Evolutionary conservation across 257 asterid species (phyloP), one percentile per base, ranked within the genome.

Genomic region (Verbascum thapsus): DNA sequence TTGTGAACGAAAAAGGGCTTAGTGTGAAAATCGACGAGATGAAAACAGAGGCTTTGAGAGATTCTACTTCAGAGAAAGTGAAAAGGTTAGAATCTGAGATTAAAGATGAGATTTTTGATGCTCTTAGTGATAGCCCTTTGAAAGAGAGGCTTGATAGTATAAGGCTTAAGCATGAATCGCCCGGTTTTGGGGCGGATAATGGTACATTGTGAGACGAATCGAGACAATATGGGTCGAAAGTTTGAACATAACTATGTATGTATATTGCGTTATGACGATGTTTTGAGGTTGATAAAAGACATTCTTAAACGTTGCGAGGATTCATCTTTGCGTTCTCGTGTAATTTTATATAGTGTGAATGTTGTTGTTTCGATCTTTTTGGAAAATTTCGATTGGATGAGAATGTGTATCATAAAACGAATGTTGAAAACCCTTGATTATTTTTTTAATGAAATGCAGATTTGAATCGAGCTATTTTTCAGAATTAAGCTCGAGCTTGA

Each of bases 31-130:
- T 75, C 11, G 75, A 81, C 35, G 84, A 75, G 68, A 8, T 73
- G 68, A 75, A 61, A 60, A 72, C 63, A 40, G 82, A 75, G 55
- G 73, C 76, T 42, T 7, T 40, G 48, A 71, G 61, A 45, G 79
- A 78, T 51, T 17, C 78, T 9, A 60, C 20, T 15, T 73, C 81
- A 0, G 81, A 80, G 38, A 80, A 61, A 43, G 85, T 35, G 53
- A 66, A 48, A 65, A 68, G 30, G 49, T 53, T 84, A 53, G 82
- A 78, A 72, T 74, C 76, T 11, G 83, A 81, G 67, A 61, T 84
- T 11, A 81, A 72, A 64, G 80, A 78, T 55, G 78, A 38, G 12
- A 64, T 84, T 55, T 58, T 64, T 61, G 70, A 60, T 53, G 76
- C 80, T 56, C 75, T 81, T 11, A 59, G 62, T 61, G 76, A 15